phyloP scores from a whole-genome alignment of 2,329 filamentous ascomycete species.

The Colletotrichum falcatum region DNA sequence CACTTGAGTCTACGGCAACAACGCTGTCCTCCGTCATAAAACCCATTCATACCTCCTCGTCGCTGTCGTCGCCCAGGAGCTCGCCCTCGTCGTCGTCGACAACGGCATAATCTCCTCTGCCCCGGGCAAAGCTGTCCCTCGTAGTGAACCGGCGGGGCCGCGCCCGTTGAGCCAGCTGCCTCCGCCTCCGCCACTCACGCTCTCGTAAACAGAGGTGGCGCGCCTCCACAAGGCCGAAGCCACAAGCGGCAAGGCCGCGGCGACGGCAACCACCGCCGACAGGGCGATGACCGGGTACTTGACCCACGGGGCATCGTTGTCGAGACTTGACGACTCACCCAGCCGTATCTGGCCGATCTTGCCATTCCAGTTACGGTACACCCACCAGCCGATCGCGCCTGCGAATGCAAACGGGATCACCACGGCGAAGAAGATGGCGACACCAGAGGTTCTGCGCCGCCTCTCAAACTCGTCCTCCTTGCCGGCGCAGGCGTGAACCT shows the following conservation, averaged over 20 bases:
- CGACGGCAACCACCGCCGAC: constrained; percentile 72
- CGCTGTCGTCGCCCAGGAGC: constrained; percentile 90
- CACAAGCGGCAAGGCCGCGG: constrained; percentile 76
- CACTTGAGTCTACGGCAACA: neutral
- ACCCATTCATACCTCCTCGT: constrained; percentile 76
- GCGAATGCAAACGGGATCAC: constrained; percentile 80
- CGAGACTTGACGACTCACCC: constrained; percentile 74
- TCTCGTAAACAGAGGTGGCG: constrained; percentile 63
- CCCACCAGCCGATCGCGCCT: constrained; percentile 81
- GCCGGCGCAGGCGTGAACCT: constrained; percentile 75
- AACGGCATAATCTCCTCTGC: constrained; percentile 86
- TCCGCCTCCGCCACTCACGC: constrained; percentile 61
- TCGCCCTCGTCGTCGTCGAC: constrained; percentile 97
- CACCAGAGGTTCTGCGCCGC: constrained; percentile 76
- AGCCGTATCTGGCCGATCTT: constrained; percentile 94
- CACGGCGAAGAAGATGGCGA: constrained; percentile 88
- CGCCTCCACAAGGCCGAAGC: constrained; percentile 78
- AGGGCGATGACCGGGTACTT: constrained; percentile 83
- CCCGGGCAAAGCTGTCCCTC: constrained; percentile 87
- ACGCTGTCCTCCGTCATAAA: neutral
- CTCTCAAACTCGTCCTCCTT: constrained; percentile 84
- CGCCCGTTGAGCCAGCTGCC: constrained; percentile 66
- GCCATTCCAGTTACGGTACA: constrained; percentile 85
- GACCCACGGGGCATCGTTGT: constrained; percentile 81
- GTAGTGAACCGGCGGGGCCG: constrained; percentile 82